Base-by-base conservation (phyloP, 2,329 filamentous ascomycete species). In the Fusarium nematophilum region DNA sequence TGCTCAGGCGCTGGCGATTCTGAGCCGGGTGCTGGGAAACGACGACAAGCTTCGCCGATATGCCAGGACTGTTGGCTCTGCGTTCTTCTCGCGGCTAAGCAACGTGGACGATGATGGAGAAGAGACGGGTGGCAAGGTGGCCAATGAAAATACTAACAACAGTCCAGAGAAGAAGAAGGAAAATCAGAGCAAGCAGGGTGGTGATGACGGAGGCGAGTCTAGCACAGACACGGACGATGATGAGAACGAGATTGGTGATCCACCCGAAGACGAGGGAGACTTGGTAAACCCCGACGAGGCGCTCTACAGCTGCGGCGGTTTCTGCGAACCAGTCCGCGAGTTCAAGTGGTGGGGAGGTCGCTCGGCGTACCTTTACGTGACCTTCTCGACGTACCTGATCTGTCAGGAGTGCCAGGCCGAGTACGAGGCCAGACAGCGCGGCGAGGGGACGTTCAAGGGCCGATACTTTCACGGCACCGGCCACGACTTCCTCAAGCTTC, bases 401-500 rank as follows among this genome's bases (percentile, higher is more conserved):
- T 59, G 53, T 1, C 26, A 53, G 6, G 36, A 53, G 2, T 59
- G 53, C 0, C 40, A 59, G 0, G 30, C 30, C 2, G 36, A 11
- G 26, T 52, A 42, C 8, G 53, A 57, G 2, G 18, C 45, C 1
- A 23, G 37, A 1, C 4, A 15, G 1, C 25, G 42, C 1, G 45
- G 26, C 0, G 36, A 46, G 6, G 36, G 17, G 25, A 14, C 13
- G 13, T 18, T 57, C 0, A 21, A 30, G 1, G 54, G 55, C 1
- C 1, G n/a, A 4, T 33, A 10, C 26, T 38, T 57, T 0, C 21
- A 37, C 3, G 31, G 47, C 0, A 13, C 53, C 1, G 27, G 30
- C 0, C 53, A 59, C 0, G 40, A 52, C 9, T 25, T 17, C 1
- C 2, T 59, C 1, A 57, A 57, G 6, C 27, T 59, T 11, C 56